Conservation (phyloP, 139 green algal genomes). For the Chlorella sorokiniana region DNA sequence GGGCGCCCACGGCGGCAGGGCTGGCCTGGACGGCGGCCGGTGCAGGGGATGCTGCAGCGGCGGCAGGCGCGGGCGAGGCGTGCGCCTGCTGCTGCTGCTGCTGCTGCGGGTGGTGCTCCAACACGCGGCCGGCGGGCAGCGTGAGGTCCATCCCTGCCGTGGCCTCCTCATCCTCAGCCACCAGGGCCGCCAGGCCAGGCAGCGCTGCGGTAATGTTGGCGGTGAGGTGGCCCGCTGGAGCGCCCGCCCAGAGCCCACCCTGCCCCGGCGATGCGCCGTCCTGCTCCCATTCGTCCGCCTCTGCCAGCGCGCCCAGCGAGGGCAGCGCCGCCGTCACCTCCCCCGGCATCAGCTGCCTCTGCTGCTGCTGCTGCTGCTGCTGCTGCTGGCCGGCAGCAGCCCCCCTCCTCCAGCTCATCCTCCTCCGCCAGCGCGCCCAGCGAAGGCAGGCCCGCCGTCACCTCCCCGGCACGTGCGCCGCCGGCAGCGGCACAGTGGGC, state of each 20-base stretch:
- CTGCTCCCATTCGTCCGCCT: conserved; percentile 38
- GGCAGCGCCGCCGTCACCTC: conserved; percentile 42
- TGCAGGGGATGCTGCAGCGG: background rate
- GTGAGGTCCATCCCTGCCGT: conserved; percentile 36
- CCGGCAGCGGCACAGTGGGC: background rate
- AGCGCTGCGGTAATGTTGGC: conserved; percentile 74
- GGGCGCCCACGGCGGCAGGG: too few relatives aligned
- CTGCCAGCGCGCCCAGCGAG: conserved; percentile 16
- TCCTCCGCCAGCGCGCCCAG: conserved; percentile 32
- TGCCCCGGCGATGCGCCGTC: background rate
- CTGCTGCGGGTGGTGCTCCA: conserved; percentile 18
- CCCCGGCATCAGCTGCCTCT: background rate
- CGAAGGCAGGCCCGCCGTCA: conserved; percentile 36
- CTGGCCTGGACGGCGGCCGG: background rate
- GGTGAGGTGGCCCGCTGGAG: conserved; percentile 38
- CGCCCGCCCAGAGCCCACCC: conserved; percentile 20
- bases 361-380: background rate
- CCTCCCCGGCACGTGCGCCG: conserved; percentile 30
- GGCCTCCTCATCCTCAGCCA: conserved; percentile 77
- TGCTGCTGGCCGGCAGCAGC: background rate
- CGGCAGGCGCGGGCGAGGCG: background rate
- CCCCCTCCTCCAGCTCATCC: conserved; percentile 25
- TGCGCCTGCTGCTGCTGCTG: background rate
- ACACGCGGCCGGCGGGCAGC: conserved; percentile 1
- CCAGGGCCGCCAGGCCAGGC: conserved; percentile 69